phyloP scores from a whole-genome alignment of 768 basidiomycete species.

The Austroboletus festivus region DNA sequence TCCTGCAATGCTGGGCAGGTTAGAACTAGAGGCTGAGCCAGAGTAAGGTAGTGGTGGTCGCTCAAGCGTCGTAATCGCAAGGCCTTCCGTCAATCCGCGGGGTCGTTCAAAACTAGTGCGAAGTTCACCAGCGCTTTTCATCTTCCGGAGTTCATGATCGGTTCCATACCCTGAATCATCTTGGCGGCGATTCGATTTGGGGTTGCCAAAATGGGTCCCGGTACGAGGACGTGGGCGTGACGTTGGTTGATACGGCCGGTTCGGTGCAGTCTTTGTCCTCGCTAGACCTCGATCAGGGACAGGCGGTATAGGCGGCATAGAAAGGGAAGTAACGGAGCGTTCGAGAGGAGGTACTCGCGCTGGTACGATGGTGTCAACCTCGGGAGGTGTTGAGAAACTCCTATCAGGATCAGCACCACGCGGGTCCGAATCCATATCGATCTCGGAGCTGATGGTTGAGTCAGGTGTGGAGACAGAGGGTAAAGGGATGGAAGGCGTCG shows the following conservation, averaged over 20 bases:
- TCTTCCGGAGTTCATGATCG: constrained; percentile 68
- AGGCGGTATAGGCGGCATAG: constrained; percentile 26
- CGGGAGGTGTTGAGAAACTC: constrained; percentile 33
- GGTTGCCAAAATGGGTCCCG: constrained; percentile 24
- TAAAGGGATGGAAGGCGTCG: constrained; percentile 57
- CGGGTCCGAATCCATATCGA: constrained; percentile 53
- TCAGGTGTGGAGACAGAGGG: constrained; percentile 45
- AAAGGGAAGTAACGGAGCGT: constrained; percentile 51
- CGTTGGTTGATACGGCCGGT: constrained; percentile 50
- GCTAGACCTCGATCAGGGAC: constrained; percentile 45
- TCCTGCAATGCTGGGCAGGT: constrained; percentile 44
- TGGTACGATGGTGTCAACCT: constrained; percentile 73
- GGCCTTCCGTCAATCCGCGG: constrained; percentile 22
- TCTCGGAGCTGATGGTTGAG: constrained; percentile 46
- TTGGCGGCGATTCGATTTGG: constrained; percentile 16
- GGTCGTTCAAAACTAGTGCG: constrained; percentile 38
- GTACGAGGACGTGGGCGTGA: constrained; percentile 39
- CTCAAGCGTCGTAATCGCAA: constrained; percentile 33
- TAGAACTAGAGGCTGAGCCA: constrained; percentile 68
- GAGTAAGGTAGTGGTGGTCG: constrained; percentile 50
- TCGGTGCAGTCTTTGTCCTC: constrained; percentile 72
- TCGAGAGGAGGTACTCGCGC: constrained; percentile 53
- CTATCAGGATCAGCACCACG: constrained; percentile 38
- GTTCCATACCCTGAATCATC: constrained; percentile 43
- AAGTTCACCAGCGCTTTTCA: constrained; percentile 86